phyloP scores from a whole-genome alignment of 306 rosid species.

The Alnus rubra region DNA sequence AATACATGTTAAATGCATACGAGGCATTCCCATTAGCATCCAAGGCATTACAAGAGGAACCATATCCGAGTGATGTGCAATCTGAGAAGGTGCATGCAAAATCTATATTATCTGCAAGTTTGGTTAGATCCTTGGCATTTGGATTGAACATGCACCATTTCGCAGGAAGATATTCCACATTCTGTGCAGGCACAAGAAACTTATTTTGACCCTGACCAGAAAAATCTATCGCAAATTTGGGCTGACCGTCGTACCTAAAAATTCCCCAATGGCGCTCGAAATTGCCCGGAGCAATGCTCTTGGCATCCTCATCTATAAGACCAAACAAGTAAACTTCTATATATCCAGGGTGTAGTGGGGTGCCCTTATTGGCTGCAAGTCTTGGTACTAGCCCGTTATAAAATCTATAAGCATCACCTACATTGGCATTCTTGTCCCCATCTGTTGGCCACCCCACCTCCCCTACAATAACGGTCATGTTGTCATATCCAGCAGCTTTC shows the following conservation, averaged over 20 bases:
- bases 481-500: slow-evolving; percentile 60
- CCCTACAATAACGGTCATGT: slow-evolving; percentile 78
- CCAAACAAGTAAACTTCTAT: slow-evolving; percentile 90
- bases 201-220: slow-evolving; percentile 82
- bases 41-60: slow-evolving; percentile 83
- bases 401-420: slow-evolving; percentile 71
- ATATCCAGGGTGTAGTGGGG: slow-evolving; percentile 73
- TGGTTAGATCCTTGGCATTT: slow-evolving; percentile 74
- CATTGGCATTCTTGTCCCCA: slow-evolving; percentile 89
- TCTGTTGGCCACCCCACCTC: slow-evolving; percentile 99
- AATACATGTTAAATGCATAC: slow-evolving; percentile 90
- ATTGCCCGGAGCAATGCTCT: slow-evolving; percentile 84
- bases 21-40: slow-evolving; percentile 91
- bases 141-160: slow-evolving; percentile 89
- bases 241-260: slow-evolving; percentile 85
- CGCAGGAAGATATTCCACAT: slow-evolving; percentile 62
- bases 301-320: slow-evolving; percentile 81
- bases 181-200: slow-evolving; percentile 55
- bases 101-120: slow-evolving; percentile 71
- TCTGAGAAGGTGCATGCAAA: slow-evolving; percentile 79
- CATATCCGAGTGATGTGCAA: slow-evolving; percentile 89
- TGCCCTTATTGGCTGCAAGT: slow-evolving; percentile 74
- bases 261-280: slow-evolving; percentile 98
- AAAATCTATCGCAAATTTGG: slow-evolving; percentile 69
- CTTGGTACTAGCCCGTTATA: slow-evolving; percentile 76